These are phyloP conservation scores for Pseudocercospora crystallina DNA, from an alignment of 2,329 filamentous ascomycete genomes.

Conservation along the genomic window DNA sequence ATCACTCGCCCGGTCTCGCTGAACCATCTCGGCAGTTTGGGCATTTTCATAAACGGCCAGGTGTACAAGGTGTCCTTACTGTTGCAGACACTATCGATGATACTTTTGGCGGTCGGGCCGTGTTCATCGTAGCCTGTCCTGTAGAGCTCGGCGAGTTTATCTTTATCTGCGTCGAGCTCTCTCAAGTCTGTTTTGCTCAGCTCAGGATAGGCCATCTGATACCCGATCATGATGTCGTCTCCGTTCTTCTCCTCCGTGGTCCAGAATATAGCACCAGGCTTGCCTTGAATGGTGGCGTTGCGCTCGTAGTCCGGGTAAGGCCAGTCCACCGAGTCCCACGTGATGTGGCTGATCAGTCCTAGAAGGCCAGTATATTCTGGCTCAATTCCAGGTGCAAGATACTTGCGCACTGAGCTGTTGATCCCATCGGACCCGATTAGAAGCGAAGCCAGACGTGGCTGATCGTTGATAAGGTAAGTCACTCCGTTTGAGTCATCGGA, in stretches of 20 bases:
- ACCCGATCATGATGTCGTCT: slow-evolving; percentile 38
- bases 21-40: slow-evolving; percentile 48
- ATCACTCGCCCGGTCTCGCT: slow-evolving; percentile 45
- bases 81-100: slow-evolving; percentile 22
- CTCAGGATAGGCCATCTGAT: slow-evolving; percentile 34
- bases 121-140: slow-evolving; percentile 20
- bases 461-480: slow-evolving; percentile 21
- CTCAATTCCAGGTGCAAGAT: slow-evolving; percentile 30
- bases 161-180: slow-evolving; percentile 34
- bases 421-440: slow-evolving; percentile 31
- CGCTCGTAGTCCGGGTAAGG: slow-evolving; percentile 27
- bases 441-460: slow-evolving; percentile 16
- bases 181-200: slow-evolving; percentile 37
- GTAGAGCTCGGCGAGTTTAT: slow-evolving; percentile 16
- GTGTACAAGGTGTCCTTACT: slow-evolving; percentile 22
- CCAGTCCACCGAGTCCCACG: slow-evolving; percentile 22
- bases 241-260: slow-evolving; percentile 39
- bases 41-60: slow-evolving; percentile 33
- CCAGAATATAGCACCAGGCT: slow-evolving; percentile 40
- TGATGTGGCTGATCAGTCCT: slow-evolving; percentile 25
- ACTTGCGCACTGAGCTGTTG: slow-evolving; percentile 33
- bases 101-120: slow-evolving; percentile 21
- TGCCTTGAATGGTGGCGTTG: slow-evolving; percentile 38
- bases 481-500: slow-evolving; percentile 12
- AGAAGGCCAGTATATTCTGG: slow-evolving; percentile 27